Percentiles rank a stretch among this genome's conserved stretches.
Conservation (phyloP, 768 basidiomycete genomes). For the Lactarius quietus region DNA sequence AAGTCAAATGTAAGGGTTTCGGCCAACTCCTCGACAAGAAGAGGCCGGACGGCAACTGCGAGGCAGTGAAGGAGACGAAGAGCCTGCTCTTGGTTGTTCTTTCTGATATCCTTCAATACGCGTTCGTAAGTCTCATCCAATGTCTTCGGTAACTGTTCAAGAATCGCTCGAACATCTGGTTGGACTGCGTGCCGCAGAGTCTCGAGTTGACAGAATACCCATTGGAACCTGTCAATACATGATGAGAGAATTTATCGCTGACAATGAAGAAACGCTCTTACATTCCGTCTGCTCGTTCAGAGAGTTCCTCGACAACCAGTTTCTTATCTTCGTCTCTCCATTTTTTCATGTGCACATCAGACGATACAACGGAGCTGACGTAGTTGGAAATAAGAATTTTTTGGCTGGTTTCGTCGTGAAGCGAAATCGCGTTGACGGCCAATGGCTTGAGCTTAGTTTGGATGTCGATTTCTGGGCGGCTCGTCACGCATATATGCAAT, state of each 20-base stretch:
- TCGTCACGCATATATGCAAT: slow-evolving; percentile 2
- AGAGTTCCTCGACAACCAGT: slow-evolving; percentile 1
- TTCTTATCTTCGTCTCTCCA: slow-evolving; percentile 13
- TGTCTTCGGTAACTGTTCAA: slow-evolving; percentile 3
- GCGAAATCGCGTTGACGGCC: neutral
- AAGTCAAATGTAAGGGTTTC: slow-evolving; percentile 18
- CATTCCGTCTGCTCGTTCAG: slow-evolving; percentile 8
- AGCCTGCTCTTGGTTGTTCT: slow-evolving; percentile 1
- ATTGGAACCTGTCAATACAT: neutral
- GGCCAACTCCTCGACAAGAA: neutral
- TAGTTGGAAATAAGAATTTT: slow-evolving; percentile 7
- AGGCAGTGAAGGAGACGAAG: slow-evolving; percentile 17
- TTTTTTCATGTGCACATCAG: slow-evolving; percentile 9
- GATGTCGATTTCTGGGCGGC: slow-evolving; percentile 4
- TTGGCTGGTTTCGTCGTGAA: slow-evolving; percentile 11
- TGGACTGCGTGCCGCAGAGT: neutral
- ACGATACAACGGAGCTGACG: neutral
- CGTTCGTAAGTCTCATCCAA: slow-evolving; percentile 1
- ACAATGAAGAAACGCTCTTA: neutral
- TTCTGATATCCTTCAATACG: neutral
- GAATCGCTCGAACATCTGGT: neutral
- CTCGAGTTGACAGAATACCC: neutral
- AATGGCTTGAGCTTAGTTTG: neutral
- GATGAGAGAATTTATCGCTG: neutral
- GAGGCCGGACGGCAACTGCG: neutral